Evolutionary conservation across 192 early-diverging fungal genomes (phyloP).

Genomic region (Gonapodya sp.): DNA sequence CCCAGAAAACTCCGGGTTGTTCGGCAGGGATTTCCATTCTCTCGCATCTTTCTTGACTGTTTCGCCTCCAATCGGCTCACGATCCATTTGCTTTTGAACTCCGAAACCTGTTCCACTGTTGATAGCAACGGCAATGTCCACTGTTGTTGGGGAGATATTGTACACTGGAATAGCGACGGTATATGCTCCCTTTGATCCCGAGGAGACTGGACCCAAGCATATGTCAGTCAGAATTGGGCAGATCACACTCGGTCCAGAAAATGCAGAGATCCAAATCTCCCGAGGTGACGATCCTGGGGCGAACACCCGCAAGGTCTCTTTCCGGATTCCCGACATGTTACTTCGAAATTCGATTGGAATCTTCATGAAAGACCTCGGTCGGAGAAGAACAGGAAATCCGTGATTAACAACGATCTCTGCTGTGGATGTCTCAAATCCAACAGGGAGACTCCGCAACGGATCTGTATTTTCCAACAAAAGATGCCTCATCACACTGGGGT

Average conservation of each 20-base stretch:
- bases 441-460: slow-evolving; percentile 16
- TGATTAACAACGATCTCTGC: slow-evolving; percentile 35
- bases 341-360: slow-evolving; percentile 29
- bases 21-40: background rate
- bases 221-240: slow-evolving; percentile 38
- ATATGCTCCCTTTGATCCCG: slow-evolving; percentile 7
- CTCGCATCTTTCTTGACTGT: too few species aligned
- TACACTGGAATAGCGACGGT: slow-evolving; percentile 29
- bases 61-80: background rate
- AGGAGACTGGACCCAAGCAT: slow-evolving; percentile 22
- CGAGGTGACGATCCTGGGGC: slow-evolving; percentile 20
- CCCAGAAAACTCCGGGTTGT: background rate
- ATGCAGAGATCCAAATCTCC: slow-evolving; percentile 21
- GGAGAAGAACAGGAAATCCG: slow-evolving; percentile 21
- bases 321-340: slow-evolving; percentile 26
- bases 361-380: slow-evolving; percentile 24
- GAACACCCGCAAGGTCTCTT: slow-evolving; percentile 27
- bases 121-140: slow-evolving; percentile 23
- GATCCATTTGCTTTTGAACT: slow-evolving; percentile 5
- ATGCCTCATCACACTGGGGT: slow-evolving; percentile 23
- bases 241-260: slow-evolving; percentile 31
- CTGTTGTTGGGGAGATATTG: slow-evolving; percentile 23
- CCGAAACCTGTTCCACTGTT: slow-evolving; percentile 25
- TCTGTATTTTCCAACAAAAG: slow-evolving; percentile 25
- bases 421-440: slow-evolving; percentile 23